Conservation (phyloP, 2,329 filamentous ascomycete genomes). For the Arthrobotrys megalospora region DNA sequence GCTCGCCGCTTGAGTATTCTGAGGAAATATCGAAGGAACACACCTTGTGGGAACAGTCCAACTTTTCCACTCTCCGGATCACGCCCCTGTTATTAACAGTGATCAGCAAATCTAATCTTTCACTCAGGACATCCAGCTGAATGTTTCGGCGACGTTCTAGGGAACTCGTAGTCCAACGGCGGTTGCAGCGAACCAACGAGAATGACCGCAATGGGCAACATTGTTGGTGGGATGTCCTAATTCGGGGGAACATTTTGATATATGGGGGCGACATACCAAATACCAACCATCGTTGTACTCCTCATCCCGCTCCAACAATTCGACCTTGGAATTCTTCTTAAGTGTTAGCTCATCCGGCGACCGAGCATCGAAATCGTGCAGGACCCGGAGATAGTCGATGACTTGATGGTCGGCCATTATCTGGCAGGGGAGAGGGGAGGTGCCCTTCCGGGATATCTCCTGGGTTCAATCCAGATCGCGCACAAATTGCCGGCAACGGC, state of each 20-base stretch:
- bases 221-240: slow-evolving; percentile 48
- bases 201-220: slow-evolving; percentile 53
- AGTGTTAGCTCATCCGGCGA: slow-evolving; percentile 94
- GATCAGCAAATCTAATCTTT: slow-evolving; percentile 55
- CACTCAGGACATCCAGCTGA: slow-evolving; percentile 36
- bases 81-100: slow-evolving; percentile 70
- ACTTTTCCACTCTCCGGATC: slow-evolving; percentile 81
- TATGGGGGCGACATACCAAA: slow-evolving; percentile 68
- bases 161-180: slow-evolving; percentile 4
- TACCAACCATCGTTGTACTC: slow-evolving; percentile 93
- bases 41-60: slow-evolving; percentile 87
- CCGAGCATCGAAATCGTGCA: slow-evolving; percentile 87
- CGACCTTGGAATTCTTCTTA: slow-evolving; percentile 85
- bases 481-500: slow-evolving; percentile 54
- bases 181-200: slow-evolving; percentile 45
- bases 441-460: slow-evolving; percentile 51
- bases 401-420: slow-evolving; percentile 57
- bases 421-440: slow-evolving; percentile 43
- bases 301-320: slow-evolving; percentile 86
- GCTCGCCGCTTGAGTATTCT: slow-evolving; percentile 22
- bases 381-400: slow-evolving; percentile 62
- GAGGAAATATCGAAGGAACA: slow-evolving; percentile 64
- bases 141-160: slow-evolving; percentile 42
- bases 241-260: slow-evolving; percentile 43
- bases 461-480: slow-evolving; percentile 54